Conservation (phyloP, 345 rosid species). For the Populus euphratica region DNA sequence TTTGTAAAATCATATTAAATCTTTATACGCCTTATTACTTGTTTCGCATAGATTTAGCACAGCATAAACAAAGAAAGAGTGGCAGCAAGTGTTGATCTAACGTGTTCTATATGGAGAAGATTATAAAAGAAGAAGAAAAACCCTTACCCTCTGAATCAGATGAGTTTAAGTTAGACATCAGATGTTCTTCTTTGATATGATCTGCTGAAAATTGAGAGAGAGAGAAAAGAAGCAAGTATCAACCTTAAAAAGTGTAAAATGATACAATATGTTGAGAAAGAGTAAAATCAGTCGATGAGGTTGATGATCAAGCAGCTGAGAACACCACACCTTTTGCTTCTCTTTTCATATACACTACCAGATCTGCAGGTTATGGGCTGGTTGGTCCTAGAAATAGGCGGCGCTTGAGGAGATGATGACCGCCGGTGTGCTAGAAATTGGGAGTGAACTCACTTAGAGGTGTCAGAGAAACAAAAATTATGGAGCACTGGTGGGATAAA, state of each 20-base stretch:
- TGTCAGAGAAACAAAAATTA: too few species aligned
- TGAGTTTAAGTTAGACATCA: not conserved
- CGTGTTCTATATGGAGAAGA: not conserved
- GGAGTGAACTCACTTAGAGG: not conserved
- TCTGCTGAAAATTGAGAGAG: not conserved
- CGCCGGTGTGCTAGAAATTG: not conserved
- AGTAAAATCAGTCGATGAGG: not conserved
- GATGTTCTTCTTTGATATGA: not conserved
- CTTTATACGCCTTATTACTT: too few species aligned
- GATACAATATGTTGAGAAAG: too few species aligned
- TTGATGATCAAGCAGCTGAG: not conserved
- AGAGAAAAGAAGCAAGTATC: not conserved
- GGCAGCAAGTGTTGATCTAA: too few species aligned
- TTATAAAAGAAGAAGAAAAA: not conserved
- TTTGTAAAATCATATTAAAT: too few species aligned
- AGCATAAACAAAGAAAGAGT: too few species aligned
- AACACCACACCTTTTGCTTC: not conserved
- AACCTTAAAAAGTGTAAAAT: not conserved
- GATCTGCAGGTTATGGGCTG: not conserved
- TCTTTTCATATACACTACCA: not conserved
- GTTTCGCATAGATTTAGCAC: too few species aligned
- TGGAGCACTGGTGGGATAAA: too few species aligned
- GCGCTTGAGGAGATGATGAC: not conserved
- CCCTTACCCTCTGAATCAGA: not conserved
- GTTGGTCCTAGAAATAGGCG: not conserved